Base-by-base conservation (phyloP, 805 yeast genomes). In the Candida silvicultrix region DNA sequence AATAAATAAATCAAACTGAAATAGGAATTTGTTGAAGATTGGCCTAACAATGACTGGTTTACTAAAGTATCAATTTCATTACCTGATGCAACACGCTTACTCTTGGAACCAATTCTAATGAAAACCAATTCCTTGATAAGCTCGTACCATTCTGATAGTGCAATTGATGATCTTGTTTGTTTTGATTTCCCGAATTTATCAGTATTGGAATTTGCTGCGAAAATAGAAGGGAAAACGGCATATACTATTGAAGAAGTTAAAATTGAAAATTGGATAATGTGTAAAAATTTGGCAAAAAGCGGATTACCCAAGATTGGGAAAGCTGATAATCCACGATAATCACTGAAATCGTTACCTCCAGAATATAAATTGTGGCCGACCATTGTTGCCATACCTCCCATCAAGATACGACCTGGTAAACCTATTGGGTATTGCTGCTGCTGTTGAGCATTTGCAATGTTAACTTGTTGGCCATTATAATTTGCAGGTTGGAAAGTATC, bases 311-410 rank as follows among this genome's bases (percentile, higher is more conserved):
- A 31, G 15, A 60, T 40, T 41, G 80, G 80, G 45, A 74, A 55
- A 0, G 75, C 71, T 23, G 70, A 59, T 51, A 75, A 56, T 1
- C 78, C 76, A 49, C 69, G 66, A 53, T 70, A 72, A 49, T 72
- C 77, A 41, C 44, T 28, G 14, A 28, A 50, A 18, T 41, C 49
- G 28, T 63, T 64, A 14, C 58, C 59, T 5, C 68, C 70, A 16
- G 41, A 38, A 36, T 53, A 58, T 48, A 59, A 42, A 23, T 51
- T 53, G 38, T 56, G 56, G 22, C 76, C 78, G 65, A 70, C 68
- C 47, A 74, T 66, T 1, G 76, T 67, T 38, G 77, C 77, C 64
- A 73, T 63, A 29, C 78, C 78, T n/a, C 78, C 79, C 52, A 74
- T 56, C 25, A 74, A 53, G 39, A 66, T 55, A 52, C 70, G 71